Evolutionary conservation across 371 early-diverging fungal species (phyloP), one percentile per base, ranked within the genome.

Genomic region (Rhizopus delemar): DNA sequence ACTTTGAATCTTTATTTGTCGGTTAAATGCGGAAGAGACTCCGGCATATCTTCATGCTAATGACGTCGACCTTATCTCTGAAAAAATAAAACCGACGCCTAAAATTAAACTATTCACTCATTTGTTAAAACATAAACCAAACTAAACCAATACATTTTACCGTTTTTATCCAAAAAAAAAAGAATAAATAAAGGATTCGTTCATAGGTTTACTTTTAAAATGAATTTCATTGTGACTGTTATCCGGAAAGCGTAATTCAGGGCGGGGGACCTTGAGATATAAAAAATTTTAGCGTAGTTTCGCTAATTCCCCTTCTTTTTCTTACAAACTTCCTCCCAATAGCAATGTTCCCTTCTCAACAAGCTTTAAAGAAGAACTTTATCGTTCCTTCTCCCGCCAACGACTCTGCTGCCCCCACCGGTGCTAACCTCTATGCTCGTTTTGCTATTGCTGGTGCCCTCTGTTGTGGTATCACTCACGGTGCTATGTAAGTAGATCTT

Each of bases 391-490:
- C 79, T 50, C 64, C 75, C 57, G 74, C 74, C 59, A 73, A 63
- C 51, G 78, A 78, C 64, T 77, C 70, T 65, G 65, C 75, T 56
- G 65, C 75, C 48, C 75, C 81, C 57, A 78, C 86, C 59, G 89
- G 89, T 64, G 79, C 75, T 54, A 66, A 67, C 65, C 80, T 89
- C 41, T 89, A 89, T 55, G 81, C 86, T 51, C 86, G 89, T 71
- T 89, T 86, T 73, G 89, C 89, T 54, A 77, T 87, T 63, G 87
- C 89, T 50, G 89, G 89, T 74, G 88, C 88, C 60, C 60, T 87
- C 62, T 86, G 89, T 78, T 89, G 89, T 71, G 70, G 76, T 69
- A 74, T 89, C 73, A 89, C 89, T 69, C 89, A 89, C 78, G 87
- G 88, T 78, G 88, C 84, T 63, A 81, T 87, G 79, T 64, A 68